Evolutionary conservation across 306 rosid genomes (phyloP), one percentile per base, ranked within the genome.

Genomic region (Argentina anserina): DNA sequence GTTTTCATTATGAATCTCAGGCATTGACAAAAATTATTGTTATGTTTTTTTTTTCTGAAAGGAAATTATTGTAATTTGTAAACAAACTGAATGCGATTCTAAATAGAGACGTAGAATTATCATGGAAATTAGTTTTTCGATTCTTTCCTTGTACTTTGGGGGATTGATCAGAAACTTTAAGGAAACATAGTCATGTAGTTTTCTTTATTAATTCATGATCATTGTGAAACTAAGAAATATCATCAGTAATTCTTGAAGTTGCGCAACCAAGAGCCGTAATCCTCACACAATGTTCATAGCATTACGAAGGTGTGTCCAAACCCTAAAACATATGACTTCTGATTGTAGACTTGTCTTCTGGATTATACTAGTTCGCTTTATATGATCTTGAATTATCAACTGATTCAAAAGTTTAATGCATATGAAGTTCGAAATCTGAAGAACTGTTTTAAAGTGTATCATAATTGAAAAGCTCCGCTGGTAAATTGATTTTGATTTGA

Each of bases 91-190:
- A 46, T 18, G 7, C 5, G 52, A 46, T 15, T 15, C n/a, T 46
- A 46, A 3, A 18, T 6, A n/a, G 55, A 20, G 55, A 17, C 53
- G 9, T 47, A 49, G 55, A 49, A 7, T 29, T 53, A 9, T 21
- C 3, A 1, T 9, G 60, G 60, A 53, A 23, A 53, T 21, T 9
- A 9, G 2, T 21, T 23, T 53, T 26, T 21, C 25, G 61, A 55
- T 55, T 55, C 61, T 25, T 55, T 55, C 61, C 61, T 23, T 55
- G 61, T 55, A 55, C 61, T 23, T 23, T 25, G 62, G 62, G 62
- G 23, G 33, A 55, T 55, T 11, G 62, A 25, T 55, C 17, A 1
- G 11, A 55, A 55, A 25, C 62, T 10, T 11, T 55, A 25, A 25
- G 7, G 25, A 25, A 10, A 17, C 62, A 4, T 33, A 25, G 62